Base-by-base conservation (phyloP, 2,329 filamentous ascomycete genomes). In the Monosporascus ibericus region DNA sequence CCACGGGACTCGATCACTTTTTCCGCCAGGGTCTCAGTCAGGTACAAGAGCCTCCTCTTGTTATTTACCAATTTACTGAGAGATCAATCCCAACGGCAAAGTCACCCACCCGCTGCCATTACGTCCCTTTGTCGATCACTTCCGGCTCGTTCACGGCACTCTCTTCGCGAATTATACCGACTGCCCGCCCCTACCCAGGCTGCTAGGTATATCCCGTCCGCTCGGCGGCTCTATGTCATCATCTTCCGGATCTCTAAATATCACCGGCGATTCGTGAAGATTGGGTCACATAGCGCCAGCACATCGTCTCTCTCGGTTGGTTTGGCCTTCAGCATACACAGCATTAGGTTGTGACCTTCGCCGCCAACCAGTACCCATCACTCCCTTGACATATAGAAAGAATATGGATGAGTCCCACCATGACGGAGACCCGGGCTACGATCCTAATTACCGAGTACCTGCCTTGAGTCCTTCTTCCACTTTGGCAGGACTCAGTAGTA, bases 321-420 rank as follows among this genome's bases (percentile, higher is more conserved):
- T 24, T 48, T 51, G 50, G 47, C 50, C 34, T 49, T 48, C 50
- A 51, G 44, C 54, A 50, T 46, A 51, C 22, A 50, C 37, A 25
- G 6, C 25, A 44, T 46, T 15, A 25, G 42, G 11, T 17, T 27
- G 24, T 46, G 24, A n/a, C 8, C 7, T 15, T n/a, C 6, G 24
- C 11, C 8, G 24, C 22, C 22, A 25, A 46, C 17, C 22, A 25
- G 48, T 14, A 40, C 20, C 27, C 44, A 44, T 25, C 48, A 57
- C 55, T 51, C 50, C 53, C 40, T 40, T 56, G 30, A 55, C 54
- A 30, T 42, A n/a, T 17, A 9, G 18, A 40, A 54, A 25, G 47
- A 46, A 25, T n/a, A 57, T 58, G 54, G 55, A 58, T 46, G 55
- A 55, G 11, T 49, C 54, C 36, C 34, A 53, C 52, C 51, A 58